Conservation (phyloP, 176 grass and related monocot genomes). For the Eleusine coracana region DNA sequence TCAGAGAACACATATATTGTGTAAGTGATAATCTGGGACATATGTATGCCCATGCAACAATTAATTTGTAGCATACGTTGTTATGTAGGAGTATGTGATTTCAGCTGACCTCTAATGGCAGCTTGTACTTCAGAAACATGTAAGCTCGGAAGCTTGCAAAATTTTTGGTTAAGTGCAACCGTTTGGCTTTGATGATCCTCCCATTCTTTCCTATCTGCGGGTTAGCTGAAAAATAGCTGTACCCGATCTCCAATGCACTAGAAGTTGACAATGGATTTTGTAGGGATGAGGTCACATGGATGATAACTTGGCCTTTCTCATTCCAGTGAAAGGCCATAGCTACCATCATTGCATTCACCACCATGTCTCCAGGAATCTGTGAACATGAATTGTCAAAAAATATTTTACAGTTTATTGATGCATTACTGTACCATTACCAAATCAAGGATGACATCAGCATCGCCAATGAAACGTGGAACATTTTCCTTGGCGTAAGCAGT, state of each 20-base stretch:
- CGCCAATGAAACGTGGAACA: constrained; percentile 46
- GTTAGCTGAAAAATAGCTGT: not conserved
- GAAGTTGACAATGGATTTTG: constrained; percentile 49
- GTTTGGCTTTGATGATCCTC: constrained; percentile 34
- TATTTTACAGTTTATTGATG: not conserved
- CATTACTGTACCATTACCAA: constrained; percentile 26
- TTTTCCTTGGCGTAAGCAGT: constrained; percentile 40
- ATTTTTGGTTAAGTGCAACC: constrained; percentile 31
- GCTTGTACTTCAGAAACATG: constrained; percentile 55
- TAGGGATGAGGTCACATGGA: constrained; percentile 42
- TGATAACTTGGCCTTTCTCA: constrained; percentile 33
- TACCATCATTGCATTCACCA: constrained; percentile 61
- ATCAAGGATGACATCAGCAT: constrained; percentile 44
- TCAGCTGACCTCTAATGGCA: constrained; percentile 46
- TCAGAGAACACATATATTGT: not conserved
- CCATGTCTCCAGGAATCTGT: constrained; percentile 67
- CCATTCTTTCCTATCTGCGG: constrained; percentile 5
- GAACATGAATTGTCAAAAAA: no score
- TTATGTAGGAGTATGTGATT: not conserved
- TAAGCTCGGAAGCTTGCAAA: constrained; percentile 37
- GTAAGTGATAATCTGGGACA: not conserved
- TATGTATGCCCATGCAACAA: not conserved
- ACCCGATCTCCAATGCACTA: not conserved
- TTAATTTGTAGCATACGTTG: not conserved
- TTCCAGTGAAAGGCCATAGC: constrained; percentile 41